Percentiles rank a stretch among this genome's conserved stretches.
Conservation (phyloP, 352 stramenopile genomes). For the Pythium pectinolyticum region DNA sequence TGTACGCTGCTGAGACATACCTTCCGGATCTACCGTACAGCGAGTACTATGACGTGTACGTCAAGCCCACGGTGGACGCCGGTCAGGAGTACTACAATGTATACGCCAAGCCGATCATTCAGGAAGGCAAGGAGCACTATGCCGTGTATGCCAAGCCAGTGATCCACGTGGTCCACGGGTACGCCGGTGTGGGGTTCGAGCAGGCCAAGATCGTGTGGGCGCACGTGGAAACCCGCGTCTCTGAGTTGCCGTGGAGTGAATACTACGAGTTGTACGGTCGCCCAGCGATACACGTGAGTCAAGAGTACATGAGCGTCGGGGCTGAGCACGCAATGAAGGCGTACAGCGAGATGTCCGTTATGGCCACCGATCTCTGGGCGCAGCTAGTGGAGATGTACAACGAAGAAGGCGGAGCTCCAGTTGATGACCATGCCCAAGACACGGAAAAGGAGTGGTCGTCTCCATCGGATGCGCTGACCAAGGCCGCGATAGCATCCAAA, state of each 20-base stretch:
- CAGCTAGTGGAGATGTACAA: conserved; percentile 26
- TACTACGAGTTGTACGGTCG: conserved; percentile 6
- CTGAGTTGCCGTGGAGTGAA: conserved; percentile 10
- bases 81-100: conserved; percentile 1
- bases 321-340: neutral
- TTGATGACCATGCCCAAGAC: no score
- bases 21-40: conserved; percentile 15
- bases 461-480: conserved; percentile 29
- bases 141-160: conserved; percentile 13
- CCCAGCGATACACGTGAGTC: neutral
- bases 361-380: neutral
- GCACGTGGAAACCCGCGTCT: neutral
- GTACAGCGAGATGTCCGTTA: neutral
- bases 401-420: conserved; percentile 11
- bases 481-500: conserved; percentile 41
- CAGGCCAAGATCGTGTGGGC: neutral
- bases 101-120: neutral
- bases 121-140: conserved; percentile 10
- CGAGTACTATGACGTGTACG: conserved; percentile 18
- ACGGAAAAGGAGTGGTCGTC: no score
- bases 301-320: neutral
- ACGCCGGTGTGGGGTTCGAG: neutral
- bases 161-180: neutral
- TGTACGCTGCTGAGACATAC: conserved; percentile 10
- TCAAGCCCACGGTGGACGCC: neutral